These are phyloP conservation scores for Tylopilus rubrobrunneus DNA, from an alignment of 768 basidiomycete species.

Conservation along the genomic window DNA sequence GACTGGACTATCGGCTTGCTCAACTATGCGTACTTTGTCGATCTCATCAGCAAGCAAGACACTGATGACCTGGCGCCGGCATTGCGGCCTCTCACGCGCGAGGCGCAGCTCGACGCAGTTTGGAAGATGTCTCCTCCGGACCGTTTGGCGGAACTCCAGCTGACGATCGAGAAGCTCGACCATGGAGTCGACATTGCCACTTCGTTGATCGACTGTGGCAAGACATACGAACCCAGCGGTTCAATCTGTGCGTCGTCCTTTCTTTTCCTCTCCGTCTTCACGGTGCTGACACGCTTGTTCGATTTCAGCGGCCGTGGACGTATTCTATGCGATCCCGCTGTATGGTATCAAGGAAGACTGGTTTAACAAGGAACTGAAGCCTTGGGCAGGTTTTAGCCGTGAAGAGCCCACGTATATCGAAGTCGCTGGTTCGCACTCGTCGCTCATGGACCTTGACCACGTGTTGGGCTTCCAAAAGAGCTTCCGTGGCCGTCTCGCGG, in stretches of 20 bases:
- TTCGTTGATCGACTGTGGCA: slow-evolving; percentile 31
- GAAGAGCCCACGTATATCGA: slow-evolving; percentile 21
- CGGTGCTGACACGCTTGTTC: not conserved
- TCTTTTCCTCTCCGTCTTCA: not conserved
- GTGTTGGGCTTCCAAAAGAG: slow-evolving; percentile 28
- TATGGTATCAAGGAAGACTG: slow-evolving; percentile 28
- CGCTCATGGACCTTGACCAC: slow-evolving; percentile 30
- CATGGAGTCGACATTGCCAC: slow-evolving; percentile 30
- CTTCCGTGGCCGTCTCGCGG: slow-evolving; percentile 24
- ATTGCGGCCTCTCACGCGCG: slow-evolving; percentile 17
- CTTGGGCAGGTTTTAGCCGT: slow-evolving; percentile 23
- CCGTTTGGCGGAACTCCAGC: slow-evolving; percentile 26
- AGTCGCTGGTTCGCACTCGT: slow-evolving; percentile 27
- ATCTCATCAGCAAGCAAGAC: slow-evolving; percentile 27
- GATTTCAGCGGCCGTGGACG: slow-evolving; percentile 14
- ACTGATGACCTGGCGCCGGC: slow-evolving; percentile 17
- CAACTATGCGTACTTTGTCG: slow-evolving; percentile 40
- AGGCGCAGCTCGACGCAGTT: slow-evolving; percentile 21
- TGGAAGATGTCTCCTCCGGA: slow-evolving; percentile 29
- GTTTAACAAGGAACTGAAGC: slow-evolving; percentile 27
- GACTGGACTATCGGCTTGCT: slow-evolving; percentile 38
- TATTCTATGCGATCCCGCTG: slow-evolving; percentile 29
- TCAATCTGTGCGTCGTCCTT: slow-evolving; percentile 24
- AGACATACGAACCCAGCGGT: slow-evolving; percentile 21
- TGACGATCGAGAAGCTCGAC: slow-evolving; percentile 22